Percentiles rank a stretch among this genome's conserved stretches.
Evolutionary conservation across 1,284 basidiomycete species (phyloP).

Genomic region (Sporisorium iseilematis-ciliati): DNA sequence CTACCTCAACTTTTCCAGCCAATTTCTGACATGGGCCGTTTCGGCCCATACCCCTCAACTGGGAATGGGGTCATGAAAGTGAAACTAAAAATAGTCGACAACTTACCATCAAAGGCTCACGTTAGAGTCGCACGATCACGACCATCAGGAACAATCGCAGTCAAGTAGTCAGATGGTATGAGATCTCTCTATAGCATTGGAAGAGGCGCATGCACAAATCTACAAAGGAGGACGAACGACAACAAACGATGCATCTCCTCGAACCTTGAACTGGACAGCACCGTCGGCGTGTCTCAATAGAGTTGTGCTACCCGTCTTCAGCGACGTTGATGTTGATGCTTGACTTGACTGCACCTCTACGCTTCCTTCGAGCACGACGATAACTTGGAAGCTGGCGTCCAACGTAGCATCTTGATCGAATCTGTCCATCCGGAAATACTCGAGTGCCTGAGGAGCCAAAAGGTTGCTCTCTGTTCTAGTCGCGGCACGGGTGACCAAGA

Average conservation of each 20-base stretch:
- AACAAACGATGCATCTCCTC: constrained; percentile 12
- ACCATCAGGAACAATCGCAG: neutral
- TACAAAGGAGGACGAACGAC: constrained; percentile 39
- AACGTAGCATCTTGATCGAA: constrained; percentile 13
- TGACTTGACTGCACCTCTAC: constrained; percentile 6
- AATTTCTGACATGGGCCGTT: no score
- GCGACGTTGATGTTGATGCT: neutral
- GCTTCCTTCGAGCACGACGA: constrained; percentile 34
- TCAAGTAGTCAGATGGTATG: neutral
- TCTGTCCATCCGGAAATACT: constrained; percentile 39
- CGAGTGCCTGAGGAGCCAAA: constrained; percentile 16
- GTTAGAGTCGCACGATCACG: neutral
- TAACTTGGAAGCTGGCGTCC: constrained; percentile 28
- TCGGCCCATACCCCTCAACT: no score
- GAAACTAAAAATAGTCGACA: neutral
- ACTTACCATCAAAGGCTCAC: neutral
- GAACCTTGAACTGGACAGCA: constrained; percentile 13
- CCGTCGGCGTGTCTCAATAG: constrained; percentile 29
- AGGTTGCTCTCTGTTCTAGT: constrained; percentile 13
- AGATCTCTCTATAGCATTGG: neutral
- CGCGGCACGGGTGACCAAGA: constrained; percentile 15
- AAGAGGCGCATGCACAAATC: neutral
- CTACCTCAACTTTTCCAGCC: no score
- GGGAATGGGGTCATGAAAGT: no score
- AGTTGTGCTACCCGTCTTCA: constrained; percentile 26